Base-by-base conservation (phyloP, 2,329 filamentous ascomycete species). In the Balansia obtecta region DNA sequence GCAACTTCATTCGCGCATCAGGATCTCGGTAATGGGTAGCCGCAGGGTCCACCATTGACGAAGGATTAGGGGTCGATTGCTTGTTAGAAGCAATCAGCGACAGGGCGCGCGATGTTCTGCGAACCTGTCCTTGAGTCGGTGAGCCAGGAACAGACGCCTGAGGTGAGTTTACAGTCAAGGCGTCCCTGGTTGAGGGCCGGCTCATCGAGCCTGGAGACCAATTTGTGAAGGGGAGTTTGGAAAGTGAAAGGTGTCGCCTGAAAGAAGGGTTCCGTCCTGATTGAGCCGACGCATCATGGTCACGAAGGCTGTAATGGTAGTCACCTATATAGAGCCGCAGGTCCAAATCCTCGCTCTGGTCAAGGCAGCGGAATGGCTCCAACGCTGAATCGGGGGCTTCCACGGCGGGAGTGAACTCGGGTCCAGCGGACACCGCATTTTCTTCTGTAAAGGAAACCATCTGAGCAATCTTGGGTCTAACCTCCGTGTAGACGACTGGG, bases 11-110 rank as follows among this genome's bases (percentile, higher is more conserved):
- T 34, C 91, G 80, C 39, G 90, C 88, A 63, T 95, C 87, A 0
- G 89, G 88, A 58, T 96, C 89, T 63, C 88, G 87, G 61, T 95
- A 96, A 67, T 95, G 86, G 38, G 86, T 80, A 4, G 88, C 86
- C 34, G 77, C 74, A 4, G 83, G 76, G 58, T 94, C 88, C 52
- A 86, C 79, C 18, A 58, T 53, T 13, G 58, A 50, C 4, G 60
- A 48, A 6, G 57, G 46, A 11, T 62, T 58, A 4, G 59, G 50
- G 10, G 55, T 51, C 9, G 53, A 30, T 51, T 76, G 72, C 57
- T 58, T 64, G 49, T 66, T 73, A 34, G 74, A 68, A 2, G 71
- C 69, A 40, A 80, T 79, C 51, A 77, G 69, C 38, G 71, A 79
- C 49, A 80, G 68, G 33, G 74, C 72, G 52, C 73, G 68, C n/a